A percentile compares a stretch with the other conserved stretches of the same genome.
Conservation (phyloP, 805 yeast species). For the Dipodascopsis tothii region DNA sequence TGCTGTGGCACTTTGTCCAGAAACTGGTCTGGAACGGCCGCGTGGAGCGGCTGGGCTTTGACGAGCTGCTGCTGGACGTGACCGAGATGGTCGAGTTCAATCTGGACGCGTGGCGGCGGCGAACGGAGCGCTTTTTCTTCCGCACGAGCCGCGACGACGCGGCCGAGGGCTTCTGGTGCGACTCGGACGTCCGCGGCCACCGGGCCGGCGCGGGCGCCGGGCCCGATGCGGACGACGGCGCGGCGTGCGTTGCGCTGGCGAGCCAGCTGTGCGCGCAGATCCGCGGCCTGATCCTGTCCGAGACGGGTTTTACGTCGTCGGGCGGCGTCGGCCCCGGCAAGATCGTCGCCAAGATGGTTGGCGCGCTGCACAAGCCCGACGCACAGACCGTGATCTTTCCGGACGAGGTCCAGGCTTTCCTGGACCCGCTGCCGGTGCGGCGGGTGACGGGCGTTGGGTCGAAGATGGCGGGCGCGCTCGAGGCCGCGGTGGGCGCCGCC, state of each 20-base stretch:
- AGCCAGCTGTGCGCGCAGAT: slow-evolving; percentile 4
- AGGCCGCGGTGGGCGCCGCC: neutral
- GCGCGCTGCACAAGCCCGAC: slow-evolving; percentile 6
- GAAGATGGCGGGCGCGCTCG: neutral
- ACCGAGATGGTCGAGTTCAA: slow-evolving; percentile 7
- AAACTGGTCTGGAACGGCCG: slow-evolving; percentile 4
- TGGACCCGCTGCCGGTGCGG: slow-evolving; percentile 2
- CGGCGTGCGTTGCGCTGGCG: slow-evolving; percentile 4
- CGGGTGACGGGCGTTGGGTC: slow-evolving; percentile 5
- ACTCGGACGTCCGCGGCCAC: slow-evolving; percentile 6
- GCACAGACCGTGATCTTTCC: slow-evolving; percentile 7
- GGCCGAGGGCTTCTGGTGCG: slow-evolving; percentile 1
- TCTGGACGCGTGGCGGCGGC: neutral
- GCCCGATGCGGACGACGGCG: too few relatives aligned
- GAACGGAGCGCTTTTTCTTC: slow-evolving; percentile 1
- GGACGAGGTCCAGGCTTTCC: slow-evolving; percentile 1
- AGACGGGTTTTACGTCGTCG: slow-evolving; percentile 6
- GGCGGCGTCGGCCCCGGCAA: slow-evolving; percentile 7
- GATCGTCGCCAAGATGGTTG: slow-evolving; percentile 7
- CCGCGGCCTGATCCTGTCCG: slow-evolving; percentile 1
- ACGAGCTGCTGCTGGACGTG: slow-evolving; percentile 11
- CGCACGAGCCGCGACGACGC: slow-evolving; percentile 1
- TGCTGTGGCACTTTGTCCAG: slow-evolving; percentile 4
- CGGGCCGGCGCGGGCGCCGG: slow-evolving; percentile 2
- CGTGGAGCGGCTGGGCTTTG: slow-evolving; percentile 12